Evolutionary conservation across 192 early-diverging fungal species (phyloP).

Genomic region (Coemansia sp.): DNA sequence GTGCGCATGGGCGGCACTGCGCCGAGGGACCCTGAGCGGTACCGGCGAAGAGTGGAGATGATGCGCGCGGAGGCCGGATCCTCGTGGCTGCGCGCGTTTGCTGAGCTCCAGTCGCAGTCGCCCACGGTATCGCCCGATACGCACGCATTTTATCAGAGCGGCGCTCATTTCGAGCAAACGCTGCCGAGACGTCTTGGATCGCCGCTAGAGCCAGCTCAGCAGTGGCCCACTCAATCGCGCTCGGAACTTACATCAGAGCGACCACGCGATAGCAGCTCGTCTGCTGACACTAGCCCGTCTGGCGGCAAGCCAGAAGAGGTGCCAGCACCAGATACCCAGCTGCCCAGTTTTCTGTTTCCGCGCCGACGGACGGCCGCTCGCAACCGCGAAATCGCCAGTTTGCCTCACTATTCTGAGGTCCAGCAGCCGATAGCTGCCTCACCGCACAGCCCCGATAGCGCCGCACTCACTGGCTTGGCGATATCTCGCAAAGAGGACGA

Average conservation of each 20-base stretch:
- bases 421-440: neutral
- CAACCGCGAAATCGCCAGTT: slow-evolving; percentile 26
- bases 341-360: slow-evolving; percentile 52
- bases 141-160: neutral
- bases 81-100: slow-evolving; percentile 54
- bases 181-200: neutral
- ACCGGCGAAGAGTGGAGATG: slow-evolving; percentile 53
- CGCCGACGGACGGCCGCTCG: slow-evolving; percentile 20
- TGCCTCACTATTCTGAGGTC: slow-evolving; percentile 33
- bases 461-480: neutral
- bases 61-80: slow-evolving; percentile 57
- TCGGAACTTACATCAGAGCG: neutral
- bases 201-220: slow-evolving; percentile 4
- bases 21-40: slow-evolving; percentile 46
- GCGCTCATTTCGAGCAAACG: slow-evolving; percentile 20
- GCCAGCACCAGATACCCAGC: slow-evolving; percentile 19
- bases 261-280: neutral
- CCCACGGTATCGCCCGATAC: slow-evolving; percentile 13
- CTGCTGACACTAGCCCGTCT: neutral
- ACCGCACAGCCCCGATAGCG: neutral
- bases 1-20: slow-evolving; percentile 15
- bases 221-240: neutral
- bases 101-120: slow-evolving; percentile 45
- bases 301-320: neutral
- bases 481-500: neutral